Evolutionary conservation across 495 filamentous ascomycete species (phyloP), one percentile per base, ranked within the genome.

Genomic region (Aspergillus saccharolyticus): DNA sequence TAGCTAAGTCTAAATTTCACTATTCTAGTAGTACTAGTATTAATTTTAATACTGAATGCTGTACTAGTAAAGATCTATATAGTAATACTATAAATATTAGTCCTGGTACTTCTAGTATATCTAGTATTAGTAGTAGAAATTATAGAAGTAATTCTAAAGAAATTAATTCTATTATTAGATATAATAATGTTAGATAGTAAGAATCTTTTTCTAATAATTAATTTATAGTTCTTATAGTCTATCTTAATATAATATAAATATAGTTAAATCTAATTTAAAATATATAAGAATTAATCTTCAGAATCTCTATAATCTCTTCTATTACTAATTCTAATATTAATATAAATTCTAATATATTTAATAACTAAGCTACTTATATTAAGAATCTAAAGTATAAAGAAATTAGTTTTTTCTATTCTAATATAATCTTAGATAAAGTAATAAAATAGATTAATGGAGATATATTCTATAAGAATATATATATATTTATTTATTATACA

Each of bases 401-500:
- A 15, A 39, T 39, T 2, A 12, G 12, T 39, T 39, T 39, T 12
- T 39, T 39, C 14, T 39, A 39, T 39, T 39, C 10, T 6, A 39
- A 39, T 39, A 39, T 39, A 39, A 6, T 12, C 2, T 6, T 6
- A 6, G 10, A 39, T 39, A 39, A 39, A 6, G 10, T 12, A 9
- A 39, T 39, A 39, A 10, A 39, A 2, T 39, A 39, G 14, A 39
- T 39, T 12, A 12, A 12, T 12, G 14, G 12, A 10, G 14, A 10
- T 10, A 39, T 39, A 39, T 39, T 10, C 12, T 51, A 51, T 51
- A 22, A 51, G 1, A 28, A 51, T 51, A 51, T 51, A 18, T 8
- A 22, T 22, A 51, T 51, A 22, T 51, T 51, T 51, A 51, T 51
- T 51, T 28, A 51, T 51, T 25, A 51, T 25, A 10, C 30, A 28